Evolutionary conservation across 164 flowering plant species (phyloP).

Genomic region (Euptelea pleiosperma): DNA sequence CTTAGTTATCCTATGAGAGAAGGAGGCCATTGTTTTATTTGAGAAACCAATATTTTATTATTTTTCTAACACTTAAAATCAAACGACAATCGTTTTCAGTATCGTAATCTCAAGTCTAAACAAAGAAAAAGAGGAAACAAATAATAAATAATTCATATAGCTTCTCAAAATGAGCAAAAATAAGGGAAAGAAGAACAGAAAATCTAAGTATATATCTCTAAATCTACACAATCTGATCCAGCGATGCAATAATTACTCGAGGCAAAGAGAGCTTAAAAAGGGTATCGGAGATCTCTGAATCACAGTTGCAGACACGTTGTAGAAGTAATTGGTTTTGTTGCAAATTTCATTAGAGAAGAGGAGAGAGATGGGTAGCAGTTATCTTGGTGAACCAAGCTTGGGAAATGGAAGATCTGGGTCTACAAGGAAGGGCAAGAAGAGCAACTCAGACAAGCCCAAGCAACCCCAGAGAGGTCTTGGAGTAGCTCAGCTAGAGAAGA

Average conservation of each 20-base stretch:
- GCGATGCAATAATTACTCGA: slow-evolving; percentile 49
- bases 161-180: slow-evolving; percentile 17
- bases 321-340: slow-evolving; percentile 9
- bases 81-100: slow-evolving; percentile 35
- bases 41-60: slow-evolving; percentile 1
- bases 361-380: slow-evolving; percentile 52
- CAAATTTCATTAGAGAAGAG: slow-evolving; percentile 1
- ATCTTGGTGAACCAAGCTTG: slow-evolving; percentile 54
- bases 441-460: slow-evolving; percentile 69
- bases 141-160: slow-evolving; percentile 11
- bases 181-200: slow-evolving; percentile 14
- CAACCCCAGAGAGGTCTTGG: slow-evolving; percentile 97
- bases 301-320: not conserved
- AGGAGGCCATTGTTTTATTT: not conserved
- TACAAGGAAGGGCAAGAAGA: slow-evolving; percentile 69
- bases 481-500: slow-evolving; percentile 93
- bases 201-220: slow-evolving; percentile 39
- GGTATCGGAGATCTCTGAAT: slow-evolving; percentile 13
- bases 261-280: slow-evolving; percentile 23
- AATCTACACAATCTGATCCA: slow-evolving; percentile 55
- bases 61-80: slow-evolving; percentile 12
- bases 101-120: slow-evolving; percentile 20
- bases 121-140: slow-evolving; percentile 7
- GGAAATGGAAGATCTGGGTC: slow-evolving; percentile 50
- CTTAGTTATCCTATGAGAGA: not conserved